Percentiles rank a stretch among this genome's conserved stretches.
These are phyloP conservation scores for Trichocladium antarcticum DNA, from an alignment of 495 filamentous ascomycete species.

Conservation along the genomic window DNA sequence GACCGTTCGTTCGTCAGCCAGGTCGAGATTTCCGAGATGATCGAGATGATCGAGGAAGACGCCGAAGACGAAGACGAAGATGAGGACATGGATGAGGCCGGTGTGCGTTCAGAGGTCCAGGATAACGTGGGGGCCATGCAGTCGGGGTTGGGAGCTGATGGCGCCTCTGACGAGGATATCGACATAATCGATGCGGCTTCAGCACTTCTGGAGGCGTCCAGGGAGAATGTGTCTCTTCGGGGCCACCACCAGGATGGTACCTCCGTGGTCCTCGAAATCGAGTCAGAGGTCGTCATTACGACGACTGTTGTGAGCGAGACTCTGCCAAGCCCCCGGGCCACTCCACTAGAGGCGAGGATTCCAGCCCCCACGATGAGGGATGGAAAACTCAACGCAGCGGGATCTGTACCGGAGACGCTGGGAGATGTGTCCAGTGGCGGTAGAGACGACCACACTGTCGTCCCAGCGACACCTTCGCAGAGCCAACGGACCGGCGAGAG, in stretches of 20 bases:
- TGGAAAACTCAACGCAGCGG: not conserved
- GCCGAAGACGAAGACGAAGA: slow-evolving; percentile 3
- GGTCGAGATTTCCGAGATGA: slow-evolving; percentile 2
- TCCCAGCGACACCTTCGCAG: slow-evolving; percentile 6
- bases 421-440: not conserved
- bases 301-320: not conserved
- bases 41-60: slow-evolving; percentile 1
- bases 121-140: not conserved
- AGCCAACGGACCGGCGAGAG: slow-evolving; percentile 1
- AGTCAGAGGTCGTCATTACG: not conserved
- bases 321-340: not conserved
- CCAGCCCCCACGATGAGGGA: not conserved
- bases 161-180: slow-evolving; percentile 3
- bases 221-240: not conserved
- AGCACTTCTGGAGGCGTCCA: not conserved
- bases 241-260: not conserved
- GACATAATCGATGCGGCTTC: slow-evolving; percentile 6
- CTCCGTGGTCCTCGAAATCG: not conserved
- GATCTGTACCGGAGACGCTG: not conserved
- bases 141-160: not conserved
- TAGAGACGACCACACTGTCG: no score
- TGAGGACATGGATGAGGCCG: slow-evolving; percentile 3
- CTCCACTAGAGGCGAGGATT: not conserved
- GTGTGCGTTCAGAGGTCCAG: not conserved
- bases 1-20: slow-evolving; percentile 5